Conservation (phyloP, 2,329 filamentous ascomycete genomes). For the Zelopaecilomyces penicillatus region DNA sequence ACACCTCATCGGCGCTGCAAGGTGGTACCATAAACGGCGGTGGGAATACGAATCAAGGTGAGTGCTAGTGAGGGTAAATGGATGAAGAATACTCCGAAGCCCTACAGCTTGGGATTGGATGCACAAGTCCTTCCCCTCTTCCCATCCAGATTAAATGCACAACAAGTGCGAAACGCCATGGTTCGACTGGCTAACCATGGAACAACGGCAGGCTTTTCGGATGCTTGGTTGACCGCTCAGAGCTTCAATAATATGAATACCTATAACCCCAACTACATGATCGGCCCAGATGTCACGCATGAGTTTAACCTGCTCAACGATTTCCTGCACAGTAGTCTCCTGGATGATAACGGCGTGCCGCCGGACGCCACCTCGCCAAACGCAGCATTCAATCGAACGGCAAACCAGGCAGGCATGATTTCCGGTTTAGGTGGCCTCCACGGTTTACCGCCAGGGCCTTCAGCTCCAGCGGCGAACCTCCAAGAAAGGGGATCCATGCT, state of each 20-base stretch:
- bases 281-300: conserved; percentile 82
- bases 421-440: conserved; percentile 39
- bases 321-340: conserved; percentile 83
- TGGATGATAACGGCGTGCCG: conserved; percentile 71
- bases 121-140: no score
- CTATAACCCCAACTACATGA: conserved; percentile 91
- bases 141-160: no score
- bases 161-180: not conserved
- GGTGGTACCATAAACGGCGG: conserved; percentile 44
- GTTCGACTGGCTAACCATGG: conserved; percentile 8
- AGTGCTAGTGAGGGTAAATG: conserved; percentile 29
- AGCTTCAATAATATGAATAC: conserved; percentile 92
- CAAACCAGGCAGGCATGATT: conserved; percentile 38
- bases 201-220: conserved; percentile 67
- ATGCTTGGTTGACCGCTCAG: conserved; percentile 71
- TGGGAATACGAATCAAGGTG: conserved; percentile 66
- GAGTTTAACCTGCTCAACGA: conserved; percentile 97
- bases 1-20: conserved; percentile 59
- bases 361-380: conserved; percentile 53
- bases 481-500: conserved; percentile 33
- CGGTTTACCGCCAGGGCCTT: conserved; percentile 15
- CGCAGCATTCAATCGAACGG: conserved; percentile 31
- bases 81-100: no score
- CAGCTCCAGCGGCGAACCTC: conserved; percentile 14
- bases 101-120: no score